Evolutionary conservation across 2,329 filamentous ascomycete genomes (phyloP).

Genomic region (Sporothrix inflata): DNA sequence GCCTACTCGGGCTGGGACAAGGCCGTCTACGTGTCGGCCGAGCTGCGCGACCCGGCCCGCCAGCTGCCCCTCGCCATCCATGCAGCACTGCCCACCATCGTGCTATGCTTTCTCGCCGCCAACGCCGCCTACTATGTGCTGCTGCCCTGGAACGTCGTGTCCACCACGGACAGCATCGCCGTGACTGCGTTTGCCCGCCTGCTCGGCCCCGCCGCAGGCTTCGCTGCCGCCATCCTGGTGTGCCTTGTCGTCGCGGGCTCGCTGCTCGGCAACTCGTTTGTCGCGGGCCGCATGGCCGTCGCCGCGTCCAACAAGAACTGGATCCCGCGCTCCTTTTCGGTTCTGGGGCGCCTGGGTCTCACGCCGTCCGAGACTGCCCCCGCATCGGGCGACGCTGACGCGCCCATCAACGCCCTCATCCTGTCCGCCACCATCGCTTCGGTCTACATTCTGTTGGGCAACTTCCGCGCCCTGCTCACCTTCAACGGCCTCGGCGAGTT

Average conservation of each 20-base stretch:
- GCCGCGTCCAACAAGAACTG: conserved; percentile 58
- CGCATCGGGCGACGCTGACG: conserved; percentile 42
- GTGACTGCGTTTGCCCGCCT: conserved; percentile 62
- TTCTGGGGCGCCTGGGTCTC: conserved; percentile 50
- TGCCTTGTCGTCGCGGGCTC: conserved; percentile 65
- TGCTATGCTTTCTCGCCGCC: conserved; percentile 61
- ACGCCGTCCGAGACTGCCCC: conserved; percentile 25
- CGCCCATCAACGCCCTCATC: conserved; percentile 58
- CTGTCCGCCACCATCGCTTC: conserved; percentile 54
- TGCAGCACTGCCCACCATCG: conserved; percentile 61
- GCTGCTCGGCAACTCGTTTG: conserved; percentile 65
- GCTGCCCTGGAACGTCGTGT: conserved; percentile 61
- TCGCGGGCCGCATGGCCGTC: conserved; percentile 63
- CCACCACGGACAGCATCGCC: conserved; percentile 63
- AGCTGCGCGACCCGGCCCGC: conserved; percentile 54
- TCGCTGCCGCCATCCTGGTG: conserved; percentile 59
- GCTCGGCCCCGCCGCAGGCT: conserved; percentile 56
- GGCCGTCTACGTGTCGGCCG: conserved; percentile 60
- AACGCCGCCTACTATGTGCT: conserved; percentile 67
- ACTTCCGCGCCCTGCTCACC: conserved; percentile 63
- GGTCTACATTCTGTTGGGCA: conserved; percentile 63
- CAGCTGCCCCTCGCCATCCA: conserved; percentile 66
- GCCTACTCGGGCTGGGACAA: conserved; percentile 71
- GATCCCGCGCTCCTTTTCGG: conserved; percentile 52
- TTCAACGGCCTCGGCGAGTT: conserved; percentile 64